Evolutionary conservation across 2,329 filamentous ascomycete genomes (phyloP).

Genomic region (Aspergillus sp.): DNA sequence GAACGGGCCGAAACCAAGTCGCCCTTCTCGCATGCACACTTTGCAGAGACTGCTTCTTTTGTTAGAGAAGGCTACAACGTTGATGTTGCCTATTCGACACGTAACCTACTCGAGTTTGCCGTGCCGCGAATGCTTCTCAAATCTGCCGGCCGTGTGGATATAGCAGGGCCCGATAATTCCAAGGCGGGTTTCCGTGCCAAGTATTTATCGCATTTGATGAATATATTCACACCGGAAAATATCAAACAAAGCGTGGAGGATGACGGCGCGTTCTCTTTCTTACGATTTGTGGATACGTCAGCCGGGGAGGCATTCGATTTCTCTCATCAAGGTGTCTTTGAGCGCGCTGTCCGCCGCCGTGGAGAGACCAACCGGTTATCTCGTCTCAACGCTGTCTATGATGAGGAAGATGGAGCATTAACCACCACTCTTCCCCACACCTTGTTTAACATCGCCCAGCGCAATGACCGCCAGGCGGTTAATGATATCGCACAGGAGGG

Average conservation of each 20-base stretch:
- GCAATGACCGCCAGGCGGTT: conserved; percentile 65
- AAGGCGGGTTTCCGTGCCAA: conserved; percentile 77
- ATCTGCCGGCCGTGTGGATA: conserved; percentile 73
- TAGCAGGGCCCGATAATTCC: conserved; percentile 70
- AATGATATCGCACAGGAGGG: conserved; percentile 71
- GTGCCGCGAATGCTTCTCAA: conserved; percentile 80
- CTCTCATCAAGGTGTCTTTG: conserved; percentile 69
- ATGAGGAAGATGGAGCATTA: conserved; percentile 59
- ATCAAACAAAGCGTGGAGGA: conserved; percentile 63
- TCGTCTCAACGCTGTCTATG: conserved; percentile 67
- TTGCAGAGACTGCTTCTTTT: conserved; percentile 94
- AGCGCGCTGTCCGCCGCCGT: conserved; percentile 66
- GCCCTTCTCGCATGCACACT: conserved; percentile 78
- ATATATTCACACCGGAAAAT: conserved; percentile 83
- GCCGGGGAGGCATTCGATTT: conserved; percentile 69
- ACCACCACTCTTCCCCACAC: conserved; percentile 71
- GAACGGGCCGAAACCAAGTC: conserved; percentile 90
- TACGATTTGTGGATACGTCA: conserved; percentile 80
- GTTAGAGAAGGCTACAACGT: conserved; percentile 81
- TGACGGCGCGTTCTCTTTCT: conserved; percentile 77
- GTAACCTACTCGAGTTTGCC: conserved; percentile 80
- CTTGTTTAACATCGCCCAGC: conserved; percentile 76
- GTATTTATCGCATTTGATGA: conserved; percentile 79
- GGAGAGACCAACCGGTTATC: conserved; percentile 58
- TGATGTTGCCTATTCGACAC: conserved; percentile 80